Conservation (phyloP, 805 yeast species). For the Hanseniaspora thailandica region DNA sequence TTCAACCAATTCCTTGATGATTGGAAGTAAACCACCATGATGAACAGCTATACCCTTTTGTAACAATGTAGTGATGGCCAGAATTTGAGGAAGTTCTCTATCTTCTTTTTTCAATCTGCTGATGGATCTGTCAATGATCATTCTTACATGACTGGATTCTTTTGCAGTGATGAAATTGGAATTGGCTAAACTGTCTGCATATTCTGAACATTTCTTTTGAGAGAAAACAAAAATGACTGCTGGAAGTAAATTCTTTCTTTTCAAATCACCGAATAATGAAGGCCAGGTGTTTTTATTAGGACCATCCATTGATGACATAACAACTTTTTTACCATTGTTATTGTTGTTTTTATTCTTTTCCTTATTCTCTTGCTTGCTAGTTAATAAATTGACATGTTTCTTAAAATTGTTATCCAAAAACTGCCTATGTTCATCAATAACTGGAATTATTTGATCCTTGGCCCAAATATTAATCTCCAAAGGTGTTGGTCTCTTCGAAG, state of each 20-base stretch:
- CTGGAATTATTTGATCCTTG: constrained; percentile 56
- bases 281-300: constrained; percentile 75
- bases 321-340: constrained; percentile 19
- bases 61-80: constrained; percentile 67
- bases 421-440: constrained; percentile 60
- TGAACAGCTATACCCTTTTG: constrained; percentile 91
- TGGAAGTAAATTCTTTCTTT: constrained; percentile 62
- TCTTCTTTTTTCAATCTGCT: constrained; percentile 82
- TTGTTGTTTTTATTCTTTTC: no score
- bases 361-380: constrained; percentile 31
- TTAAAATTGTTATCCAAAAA: constrained; percentile 56
- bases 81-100: constrained; percentile 82
- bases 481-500: constrained; percentile 95
- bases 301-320: constrained; percentile 31
- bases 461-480: constrained; percentile 80
- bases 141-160: constrained; percentile 82
- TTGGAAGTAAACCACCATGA: constrained; percentile 88
- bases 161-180: constrained; percentile 71
- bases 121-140: constrained; percentile 85
- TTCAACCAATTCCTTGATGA: constrained; percentile 86
- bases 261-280: constrained; percentile 57
- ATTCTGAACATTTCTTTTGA: constrained; percentile 84
- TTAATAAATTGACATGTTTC: constrained; percentile 44
- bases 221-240: constrained; percentile 91
- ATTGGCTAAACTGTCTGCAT: constrained; percentile 64